Conservation (phyloP, 2,329 filamentous ascomycete species). For the Apiospora pterosperma region DNA sequence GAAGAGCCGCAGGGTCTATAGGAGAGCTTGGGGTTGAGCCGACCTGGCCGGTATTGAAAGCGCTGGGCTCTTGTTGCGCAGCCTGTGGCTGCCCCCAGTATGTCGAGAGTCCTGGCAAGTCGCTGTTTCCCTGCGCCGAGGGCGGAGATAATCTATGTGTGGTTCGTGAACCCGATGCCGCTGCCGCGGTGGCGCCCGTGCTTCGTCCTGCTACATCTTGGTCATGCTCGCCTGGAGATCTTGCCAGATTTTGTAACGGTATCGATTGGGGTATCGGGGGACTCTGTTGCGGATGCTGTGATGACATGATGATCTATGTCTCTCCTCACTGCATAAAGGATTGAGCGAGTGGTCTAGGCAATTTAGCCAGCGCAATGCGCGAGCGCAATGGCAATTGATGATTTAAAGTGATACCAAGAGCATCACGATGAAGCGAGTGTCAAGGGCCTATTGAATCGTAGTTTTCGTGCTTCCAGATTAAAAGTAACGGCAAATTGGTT, state of each 20-base stretch:
- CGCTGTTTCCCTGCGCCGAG: conserved; percentile 22
- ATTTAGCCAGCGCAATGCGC: conserved; percentile 19
- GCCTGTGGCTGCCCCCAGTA: conserved; percentile 52
- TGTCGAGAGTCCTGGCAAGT: conserved; percentile 42
- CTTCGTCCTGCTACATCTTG: conserved; percentile 10
- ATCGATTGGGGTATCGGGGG: conserved; percentile 59
- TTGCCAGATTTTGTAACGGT: conserved; percentile 61
- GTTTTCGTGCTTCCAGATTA: conserved; percentile 9
- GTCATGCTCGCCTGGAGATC: conserved; percentile 8
- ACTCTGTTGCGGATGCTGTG: conserved; percentile 39
- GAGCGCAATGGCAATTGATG: conserved; percentile 16
- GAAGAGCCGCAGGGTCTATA: conserved; percentile 50
- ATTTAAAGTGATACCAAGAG: conserved; percentile 13
- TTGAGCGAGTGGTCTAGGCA: conserved; percentile 1
- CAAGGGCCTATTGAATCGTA: conserved; percentile 5
- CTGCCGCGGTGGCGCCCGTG: conserved; percentile 21
- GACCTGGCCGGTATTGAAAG: conserved; percentile 7
- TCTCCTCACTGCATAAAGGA: conserved; percentile 14
- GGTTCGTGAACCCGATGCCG: conserved; percentile 8
- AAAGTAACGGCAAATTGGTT: not conserved
- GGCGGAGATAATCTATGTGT: conserved; percentile 16
- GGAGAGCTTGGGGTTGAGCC: conserved; percentile 41
- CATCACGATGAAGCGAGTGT: conserved; percentile 15
- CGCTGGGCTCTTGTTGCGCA: conserved; percentile 32
- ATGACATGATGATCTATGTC: conserved; percentile 18